Base-by-base conservation (phyloP, 2,329 filamentous ascomycete species). In the Apiospora malaysiana region DNA sequence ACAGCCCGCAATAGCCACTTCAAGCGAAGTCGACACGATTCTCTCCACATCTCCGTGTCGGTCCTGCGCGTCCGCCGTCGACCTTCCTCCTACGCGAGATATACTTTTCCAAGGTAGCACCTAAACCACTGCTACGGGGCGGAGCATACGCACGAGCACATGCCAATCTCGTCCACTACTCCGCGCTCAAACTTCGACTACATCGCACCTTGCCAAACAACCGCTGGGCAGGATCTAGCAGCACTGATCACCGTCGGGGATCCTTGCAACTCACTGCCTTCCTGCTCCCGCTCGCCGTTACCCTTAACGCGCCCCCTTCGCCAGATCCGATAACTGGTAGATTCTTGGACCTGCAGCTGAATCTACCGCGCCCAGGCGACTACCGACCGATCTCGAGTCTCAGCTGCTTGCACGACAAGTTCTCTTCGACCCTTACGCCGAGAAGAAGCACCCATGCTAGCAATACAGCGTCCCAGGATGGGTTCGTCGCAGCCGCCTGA, bases 401-500 rank as follows among this genome's bases (percentile, higher is more conserved):
- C 32, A 40, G 56, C 56, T 32, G 56, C 32, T 63, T 63, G 56
- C 27, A 63, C 32, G 56, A 63, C 56, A 32, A 63, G 56, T 63
- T 32, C 27, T 63, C 23, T 63, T 63, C 56, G 56, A 63, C 32
- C 56, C 40, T 40, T n/a, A 63, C 56, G 56, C 56, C 32, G 56
- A 63, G 56, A 63, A 63, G 56, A 63, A 77, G 85, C 83, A 84
- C 82, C 80, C 84, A 90, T 90, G 88, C 86, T 89, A 77, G 86
- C 84, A 76, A 80, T 87, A 81, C 85, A 86, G 79, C 84, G 81
- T 84, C 85, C 84, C 79, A 88, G 83, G 79, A 90, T 90, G 88
- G 87, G 83, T 86, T 87, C 87, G 82, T 85, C 83, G 82, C 86
- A 86, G 82, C 85, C 85, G 79, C 83, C 86, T 76, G 85, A 89